Percentiles rank a stretch among this genome's conserved stretches.
Evolutionary conservation across 2,329 filamentous ascomycete species (phyloP).

Genomic region (Tolypocladium capitatum): DNA sequence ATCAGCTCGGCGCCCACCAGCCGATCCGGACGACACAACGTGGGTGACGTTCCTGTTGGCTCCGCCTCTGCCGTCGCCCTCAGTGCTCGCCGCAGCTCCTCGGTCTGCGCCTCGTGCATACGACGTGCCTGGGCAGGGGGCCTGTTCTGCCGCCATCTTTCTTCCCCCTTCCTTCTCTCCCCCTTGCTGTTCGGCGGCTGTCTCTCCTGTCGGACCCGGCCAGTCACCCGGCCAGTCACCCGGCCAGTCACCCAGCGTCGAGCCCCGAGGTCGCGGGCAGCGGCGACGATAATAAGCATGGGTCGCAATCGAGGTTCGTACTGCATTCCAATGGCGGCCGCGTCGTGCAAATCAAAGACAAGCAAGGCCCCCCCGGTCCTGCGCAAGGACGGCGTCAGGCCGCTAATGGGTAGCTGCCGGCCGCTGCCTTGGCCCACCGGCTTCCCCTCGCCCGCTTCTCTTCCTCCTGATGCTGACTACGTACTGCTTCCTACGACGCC

Average conservation of each 20-base stretch:
- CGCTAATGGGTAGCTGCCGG: neutral
- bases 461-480: neutral
- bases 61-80: neutral
- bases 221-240: neutral
- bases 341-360: conserved; percentile 3
- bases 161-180: neutral
- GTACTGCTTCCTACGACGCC: neutral
- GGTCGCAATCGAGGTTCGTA: conserved; percentile 42
- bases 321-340: conserved; percentile 5
- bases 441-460: neutral
- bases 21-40: neutral
- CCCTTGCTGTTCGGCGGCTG: too few species aligned
- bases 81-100: neutral
- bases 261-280: neutral
- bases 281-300: conserved; percentile 23
- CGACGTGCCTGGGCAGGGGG: neutral
- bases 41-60: neutral
- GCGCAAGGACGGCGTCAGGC: too few species aligned
- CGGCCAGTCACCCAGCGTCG: neutral
- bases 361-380: too few species aligned
- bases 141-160: too few species aligned
- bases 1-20: neutral
- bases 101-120: neutral
- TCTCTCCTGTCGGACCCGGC: too few species aligned
- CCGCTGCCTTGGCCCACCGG: neutral